Evolutionary conservation across 495 filamentous ascomycete genomes (phyloP).

Genomic region (Penicilliopsis zonata): DNA sequence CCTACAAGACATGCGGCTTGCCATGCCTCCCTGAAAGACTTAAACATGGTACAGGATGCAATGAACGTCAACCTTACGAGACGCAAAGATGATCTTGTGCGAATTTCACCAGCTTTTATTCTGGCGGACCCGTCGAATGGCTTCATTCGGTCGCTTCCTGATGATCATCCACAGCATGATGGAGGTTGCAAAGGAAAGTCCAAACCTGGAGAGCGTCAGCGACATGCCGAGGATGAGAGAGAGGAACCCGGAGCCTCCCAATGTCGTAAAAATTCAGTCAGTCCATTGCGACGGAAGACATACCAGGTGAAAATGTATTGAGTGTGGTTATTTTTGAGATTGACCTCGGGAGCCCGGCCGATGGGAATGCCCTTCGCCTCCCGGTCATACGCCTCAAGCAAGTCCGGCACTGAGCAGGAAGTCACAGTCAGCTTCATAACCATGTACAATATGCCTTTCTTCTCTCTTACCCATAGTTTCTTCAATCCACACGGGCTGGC

Average conservation of each 20-base stretch:
- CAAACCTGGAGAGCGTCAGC: constrained; percentile 55
- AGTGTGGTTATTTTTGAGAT: constrained; percentile 87
- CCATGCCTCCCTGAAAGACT: constrained; percentile 43
- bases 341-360: constrained; percentile 82
- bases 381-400: constrained; percentile 58
- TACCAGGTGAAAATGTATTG: constrained; percentile 99
- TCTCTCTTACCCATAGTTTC: constrained; percentile 71
- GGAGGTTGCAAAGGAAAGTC: constrained; percentile 71
- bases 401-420: constrained; percentile 53
- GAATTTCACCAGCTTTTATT: constrained; percentile 62
- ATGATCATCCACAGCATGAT: constrained; percentile 94
- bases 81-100: constrained; percentile 4
- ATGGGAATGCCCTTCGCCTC: constrained; percentile 79
- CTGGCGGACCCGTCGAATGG: constrained; percentile 61
- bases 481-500: constrained; percentile 88
- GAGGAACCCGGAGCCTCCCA: neutral
- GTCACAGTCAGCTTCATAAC: constrained; percentile 8
- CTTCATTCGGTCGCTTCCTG: constrained; percentile 65
- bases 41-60: too few relatives aligned
- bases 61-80: too few relatives aligned
- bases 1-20: constrained; percentile 67
- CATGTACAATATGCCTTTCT: neutral
- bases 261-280: neutral
- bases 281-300: constrained; percentile 13
- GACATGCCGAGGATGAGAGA: neutral